phyloP scores from a whole-genome alignment of 2,329 filamentous ascomycete genomes.

The Hypoxylon sp. region DNA sequence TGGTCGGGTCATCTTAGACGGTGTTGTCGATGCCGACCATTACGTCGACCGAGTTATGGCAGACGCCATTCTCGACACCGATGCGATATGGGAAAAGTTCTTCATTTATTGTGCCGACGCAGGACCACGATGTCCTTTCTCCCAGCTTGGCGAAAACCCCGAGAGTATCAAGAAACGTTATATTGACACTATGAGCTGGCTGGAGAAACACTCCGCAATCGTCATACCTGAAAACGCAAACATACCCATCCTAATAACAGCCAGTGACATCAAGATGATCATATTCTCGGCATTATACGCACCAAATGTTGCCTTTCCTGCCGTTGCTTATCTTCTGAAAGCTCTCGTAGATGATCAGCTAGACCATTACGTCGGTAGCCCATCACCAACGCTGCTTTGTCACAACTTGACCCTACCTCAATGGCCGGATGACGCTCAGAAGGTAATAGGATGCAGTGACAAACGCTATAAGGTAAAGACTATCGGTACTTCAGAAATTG shows the following conservation, averaged over 20 bases:
- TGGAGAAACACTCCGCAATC: conserved; percentile 56
- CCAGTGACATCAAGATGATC: conserved; percentile 56
- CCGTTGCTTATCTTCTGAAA: conserved; percentile 55
- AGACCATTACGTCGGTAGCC: conserved; percentile 19
- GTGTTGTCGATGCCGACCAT: conserved; percentile 58
- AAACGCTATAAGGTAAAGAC: conserved; percentile 51
- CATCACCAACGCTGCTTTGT: conserved; percentile 43
- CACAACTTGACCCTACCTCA: conserved; percentile 45
- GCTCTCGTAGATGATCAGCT: conserved; percentile 50
- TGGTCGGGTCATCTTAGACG: conserved; percentile 59
- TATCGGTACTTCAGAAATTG: background rate
- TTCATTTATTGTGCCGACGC: conserved; percentile 64
- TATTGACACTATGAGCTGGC: conserved; percentile 51
- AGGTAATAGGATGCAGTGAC: conserved; percentile 56
- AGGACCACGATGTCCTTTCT: conserved; percentile 58
- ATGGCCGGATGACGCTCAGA: conserved; percentile 52
- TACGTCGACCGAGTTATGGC: conserved; percentile 61
- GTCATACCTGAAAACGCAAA: conserved; percentile 51
- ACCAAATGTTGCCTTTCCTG: conserved; percentile 54
- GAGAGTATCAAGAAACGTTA: conserved; percentile 54
- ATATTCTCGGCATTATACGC: conserved; percentile 57
- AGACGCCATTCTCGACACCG: conserved; percentile 61
- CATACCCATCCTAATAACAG: conserved; percentile 57
- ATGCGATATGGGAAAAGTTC: conserved; percentile 63
- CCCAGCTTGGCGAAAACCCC: conserved; percentile 55